Evolutionary conservation across 495 filamentous ascomycete species (phyloP).

Genomic region (Neurospora sp.): DNA sequence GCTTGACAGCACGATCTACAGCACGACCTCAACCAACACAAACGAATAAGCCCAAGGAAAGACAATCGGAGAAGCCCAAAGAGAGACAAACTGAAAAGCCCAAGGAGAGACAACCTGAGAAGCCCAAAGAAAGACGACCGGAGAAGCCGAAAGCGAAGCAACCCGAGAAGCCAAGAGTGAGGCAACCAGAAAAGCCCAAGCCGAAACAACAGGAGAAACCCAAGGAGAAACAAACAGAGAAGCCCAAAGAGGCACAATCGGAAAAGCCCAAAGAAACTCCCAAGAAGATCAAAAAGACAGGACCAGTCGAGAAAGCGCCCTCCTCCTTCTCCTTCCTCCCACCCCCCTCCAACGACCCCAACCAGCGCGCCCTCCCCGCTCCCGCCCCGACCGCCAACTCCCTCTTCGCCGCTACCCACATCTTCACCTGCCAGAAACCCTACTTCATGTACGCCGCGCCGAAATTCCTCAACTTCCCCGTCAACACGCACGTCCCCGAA

Average conservation of each 20-base stretch:
- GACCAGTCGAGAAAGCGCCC: neutral
- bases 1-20: neutral
- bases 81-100: neutral
- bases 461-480: slow-evolving; percentile 58
- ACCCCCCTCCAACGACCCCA: slow-evolving; percentile 24
- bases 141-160: neutral
- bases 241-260: neutral
- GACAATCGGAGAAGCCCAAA: neutral
- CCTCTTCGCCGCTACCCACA: slow-evolving; percentile 32
- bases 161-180: neutral
- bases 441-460: slow-evolving; percentile 59
- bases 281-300: neutral
- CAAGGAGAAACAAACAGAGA: neutral
- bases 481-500: slow-evolving; percentile 47
- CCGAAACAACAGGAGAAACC: neutral
- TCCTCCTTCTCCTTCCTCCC: slow-evolving; percentile 20
- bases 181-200: neutral
- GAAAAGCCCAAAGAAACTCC: neutral
- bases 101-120: neutral
- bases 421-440: slow-evolving; percentile 56
- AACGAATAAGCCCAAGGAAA: too few species aligned
- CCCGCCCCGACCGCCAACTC: slow-evolving; percentile 4
- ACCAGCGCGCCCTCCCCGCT: slow-evolving; percentile 11
- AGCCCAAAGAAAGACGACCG: neutral
- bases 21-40: neutral